These are phyloP conservation scores for Ascomycota sp. DNA, from an alignment of 2,329 filamentous ascomycete species.

Conservation along the genomic window DNA sequence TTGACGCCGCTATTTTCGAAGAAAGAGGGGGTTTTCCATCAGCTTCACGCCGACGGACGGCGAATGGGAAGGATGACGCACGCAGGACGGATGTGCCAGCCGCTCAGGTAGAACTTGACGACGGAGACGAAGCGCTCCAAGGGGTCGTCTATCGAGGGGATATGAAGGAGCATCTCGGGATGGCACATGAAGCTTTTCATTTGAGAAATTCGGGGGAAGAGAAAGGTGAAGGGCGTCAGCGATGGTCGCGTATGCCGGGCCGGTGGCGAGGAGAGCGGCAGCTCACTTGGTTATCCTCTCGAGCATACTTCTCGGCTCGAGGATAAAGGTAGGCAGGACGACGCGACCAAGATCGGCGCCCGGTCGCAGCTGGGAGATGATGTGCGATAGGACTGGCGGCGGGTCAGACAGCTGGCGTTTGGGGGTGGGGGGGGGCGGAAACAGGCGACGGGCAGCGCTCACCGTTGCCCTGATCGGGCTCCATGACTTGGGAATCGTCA, in stretches of 20 bases:
- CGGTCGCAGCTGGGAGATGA: constrained; percentile 90
- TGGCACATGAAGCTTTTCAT: constrained; percentile 85
- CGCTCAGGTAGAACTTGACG: constrained; percentile 93
- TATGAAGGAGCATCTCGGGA: constrained; percentile 80
- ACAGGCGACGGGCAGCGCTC: no score
- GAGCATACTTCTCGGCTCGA: constrained; percentile 93
- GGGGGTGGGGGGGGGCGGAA: neutral
- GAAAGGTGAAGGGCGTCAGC: neutral
- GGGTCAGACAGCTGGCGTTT: neutral
- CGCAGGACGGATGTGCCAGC: constrained; percentile 97
- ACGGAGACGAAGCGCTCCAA: constrained; percentile 80
- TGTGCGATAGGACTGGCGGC: constrained; percentile 66
- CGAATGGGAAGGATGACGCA: constrained; percentile 24
- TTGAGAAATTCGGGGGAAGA: neutral
- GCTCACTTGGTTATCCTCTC: constrained; percentile 93
- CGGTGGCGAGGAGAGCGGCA: constrained; percentile 1
- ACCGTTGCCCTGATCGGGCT: constrained; percentile 91
- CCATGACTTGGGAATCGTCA: constrained; percentile 66
- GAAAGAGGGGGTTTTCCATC: neutral
- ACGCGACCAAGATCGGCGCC: constrained; percentile 90
- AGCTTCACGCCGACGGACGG: neutral
- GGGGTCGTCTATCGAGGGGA: constrained; percentile 75
- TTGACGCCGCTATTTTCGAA: constrained; percentile 64
- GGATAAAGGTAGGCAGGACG: constrained; percentile 88
- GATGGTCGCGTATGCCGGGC: no score